phyloP scores from a whole-genome alignment of 1,139 yeast species.

The Tardiomyces depauwii region DNA sequence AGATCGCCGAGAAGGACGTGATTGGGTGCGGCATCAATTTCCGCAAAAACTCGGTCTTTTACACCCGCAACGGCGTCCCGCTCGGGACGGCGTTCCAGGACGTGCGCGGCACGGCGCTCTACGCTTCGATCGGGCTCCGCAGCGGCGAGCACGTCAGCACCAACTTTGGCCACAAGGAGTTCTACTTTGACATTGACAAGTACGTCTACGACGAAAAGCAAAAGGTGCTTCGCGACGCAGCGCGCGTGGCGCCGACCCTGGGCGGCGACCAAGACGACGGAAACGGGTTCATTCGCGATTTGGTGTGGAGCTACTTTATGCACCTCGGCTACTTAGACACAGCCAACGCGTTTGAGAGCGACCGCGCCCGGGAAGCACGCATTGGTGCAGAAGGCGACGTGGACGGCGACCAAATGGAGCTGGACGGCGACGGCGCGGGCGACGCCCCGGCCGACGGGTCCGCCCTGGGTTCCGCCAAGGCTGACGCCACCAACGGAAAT shows the following conservation, averaged over 20 bases:
- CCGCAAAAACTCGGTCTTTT: constrained; percentile 50
- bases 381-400: constrained; percentile 13
- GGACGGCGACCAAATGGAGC: constrained; percentile 11
- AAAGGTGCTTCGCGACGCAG: constrained; percentile 9
- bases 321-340: constrained; percentile 67
- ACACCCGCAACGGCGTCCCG: constrained; percentile 70
- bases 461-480: constrained; percentile 15
- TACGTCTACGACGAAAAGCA: constrained; percentile 42
- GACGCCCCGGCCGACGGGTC: constrained; percentile 14
- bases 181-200: constrained; percentile 59
- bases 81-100: constrained; percentile 43
- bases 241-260: background rate
- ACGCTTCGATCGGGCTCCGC: constrained; percentile 42
- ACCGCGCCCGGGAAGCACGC: constrained; percentile 12
- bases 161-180: constrained; percentile 61
- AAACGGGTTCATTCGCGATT: constrained; percentile 37
- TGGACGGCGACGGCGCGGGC: constrained; percentile 5
- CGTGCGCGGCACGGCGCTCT: constrained; percentile 26
- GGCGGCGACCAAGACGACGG: constrained; percentile 27
- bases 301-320: constrained; percentile 58
- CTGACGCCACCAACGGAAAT: constrained; percentile 9
- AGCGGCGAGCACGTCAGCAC: constrained; percentile 23
- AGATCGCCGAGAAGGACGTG: constrained; percentile 46
- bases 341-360: constrained; percentile 48
- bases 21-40: constrained; percentile 83